Base-by-base conservation (phyloP, 148 eudicot species). In the Polygonum aviculare region DNA sequence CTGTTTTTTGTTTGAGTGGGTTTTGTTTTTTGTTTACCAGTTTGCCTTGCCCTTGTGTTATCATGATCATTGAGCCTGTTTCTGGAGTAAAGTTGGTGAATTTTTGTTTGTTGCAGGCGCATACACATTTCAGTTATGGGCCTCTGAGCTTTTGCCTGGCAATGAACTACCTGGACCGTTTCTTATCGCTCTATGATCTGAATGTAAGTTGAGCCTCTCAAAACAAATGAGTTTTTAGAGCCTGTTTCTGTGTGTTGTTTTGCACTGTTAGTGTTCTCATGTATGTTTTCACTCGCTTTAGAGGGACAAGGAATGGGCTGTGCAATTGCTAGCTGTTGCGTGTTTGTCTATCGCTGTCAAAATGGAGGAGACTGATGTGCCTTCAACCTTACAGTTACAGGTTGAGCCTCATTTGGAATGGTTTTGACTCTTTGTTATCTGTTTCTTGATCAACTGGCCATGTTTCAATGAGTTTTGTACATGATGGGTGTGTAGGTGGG, bases 311-410 rank as follows among this genome's bases (percentile, higher is more conserved):
- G 76, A 85, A 18, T 94, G 98, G 98, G 78, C 87, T 19, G 81
- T 87, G 73, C 95, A 94, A 79, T 82, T 92, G 84, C 82, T 88
- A 40, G 93, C 93, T 65, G 88, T 94, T 54, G 88, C 97, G 19
- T 94, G 97, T 80, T 88, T 94, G 79, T 94, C 96, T 74, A 74
- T 92, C 57, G 98, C 92, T 57, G 86, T 84, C 44, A 94, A 94
- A 86, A 41, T 94, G 76, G 95, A 85, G 76, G 98, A 94, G 85
- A 80, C 84, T 69, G 54, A 73, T 65, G 84, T 88, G 33, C 91
- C 93, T 57, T 77, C 70, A 2, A 57, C 80, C 38, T 73, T 81
- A 22, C 87, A 89, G 57, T 83, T 94, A 51, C 98, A 92, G 98
- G 98, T 90, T 90, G 31, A 78, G 39, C 10, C 12, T 3, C n/a